A percentile compares a stretch with the other conserved stretches of the same genome.
Evolutionary conservation across 2,329 filamentous ascomycete genomes (phyloP).

Genomic region (Claviceps africana): DNA sequence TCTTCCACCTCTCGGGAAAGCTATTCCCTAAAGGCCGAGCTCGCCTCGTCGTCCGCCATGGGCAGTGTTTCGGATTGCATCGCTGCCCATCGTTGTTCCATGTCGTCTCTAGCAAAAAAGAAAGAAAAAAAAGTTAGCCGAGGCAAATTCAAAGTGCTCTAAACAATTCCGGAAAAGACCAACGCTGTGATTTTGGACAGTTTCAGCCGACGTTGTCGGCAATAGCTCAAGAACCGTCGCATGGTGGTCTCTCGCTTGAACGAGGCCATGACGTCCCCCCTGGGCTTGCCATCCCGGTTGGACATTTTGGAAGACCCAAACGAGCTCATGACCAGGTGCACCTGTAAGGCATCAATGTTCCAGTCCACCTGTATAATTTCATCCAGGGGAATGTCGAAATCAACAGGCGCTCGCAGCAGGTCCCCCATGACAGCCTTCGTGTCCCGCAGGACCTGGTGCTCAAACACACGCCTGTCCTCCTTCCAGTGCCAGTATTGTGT

Average conservation of each 20-base stretch:
- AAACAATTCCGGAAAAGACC: constrained; percentile 11
- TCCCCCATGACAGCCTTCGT: constrained; percentile 32
- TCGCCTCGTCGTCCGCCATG: constrained; percentile 14
- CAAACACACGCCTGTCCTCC: constrained; percentile 25
- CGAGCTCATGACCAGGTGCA: constrained; percentile 26
- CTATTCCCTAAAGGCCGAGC: no score
- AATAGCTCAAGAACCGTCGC: constrained; percentile 35
- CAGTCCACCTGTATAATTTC: constrained; percentile 34
- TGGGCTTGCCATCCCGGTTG: constrained; percentile 18
- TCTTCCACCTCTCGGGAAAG: no score
- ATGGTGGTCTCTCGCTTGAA: constrained; percentile 41
- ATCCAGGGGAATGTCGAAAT: constrained; percentile 33
- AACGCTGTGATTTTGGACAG: constrained; percentile 28
- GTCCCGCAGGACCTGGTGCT: constrained; percentile 40
- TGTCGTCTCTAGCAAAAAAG: constrained; percentile 16
- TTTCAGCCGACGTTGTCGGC: constrained; percentile 27
- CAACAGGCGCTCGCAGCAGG: constrained; percentile 33
- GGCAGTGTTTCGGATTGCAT: constrained; percentile 22
- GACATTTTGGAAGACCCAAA: constrained; percentile 11
- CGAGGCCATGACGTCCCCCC: constrained; percentile 34
- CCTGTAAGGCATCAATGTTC: constrained; percentile 26
- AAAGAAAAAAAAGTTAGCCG: constrained; percentile 8
- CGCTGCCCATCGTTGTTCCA: constrained; percentile 22
- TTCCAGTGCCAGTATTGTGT: constrained; percentile 45
- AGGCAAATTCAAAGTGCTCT: neutral